Conservation (phyloP, 345 rosid genomes). For the Syzygium oleosum region DNA sequence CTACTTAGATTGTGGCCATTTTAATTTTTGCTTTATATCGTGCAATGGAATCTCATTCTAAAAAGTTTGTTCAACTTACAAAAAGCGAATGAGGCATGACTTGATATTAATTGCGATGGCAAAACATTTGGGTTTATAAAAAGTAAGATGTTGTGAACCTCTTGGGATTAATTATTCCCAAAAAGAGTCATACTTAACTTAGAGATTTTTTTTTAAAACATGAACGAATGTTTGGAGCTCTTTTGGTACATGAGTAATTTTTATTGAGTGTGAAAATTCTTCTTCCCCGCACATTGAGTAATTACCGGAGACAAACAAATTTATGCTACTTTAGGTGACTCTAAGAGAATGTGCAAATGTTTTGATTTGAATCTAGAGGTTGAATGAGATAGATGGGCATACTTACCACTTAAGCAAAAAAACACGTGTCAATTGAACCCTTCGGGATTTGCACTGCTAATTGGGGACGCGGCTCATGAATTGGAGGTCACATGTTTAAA, state of each 20-base stretch:
- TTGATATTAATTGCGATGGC: not conserved
- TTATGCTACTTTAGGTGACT: rapidly evolving
- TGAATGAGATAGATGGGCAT: not conserved
- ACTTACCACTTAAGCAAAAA: not conserved
- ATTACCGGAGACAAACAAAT: not conserved
- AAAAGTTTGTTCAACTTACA: not conserved
- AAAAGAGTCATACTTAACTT: not conserved
- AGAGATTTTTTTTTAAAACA: not conserved
- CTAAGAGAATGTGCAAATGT: not conserved
- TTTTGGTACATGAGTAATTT: not conserved
- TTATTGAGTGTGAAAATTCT: not conserved
- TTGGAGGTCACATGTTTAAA: rapidly evolving
- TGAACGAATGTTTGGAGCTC: not conserved
- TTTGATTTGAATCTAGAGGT: not conserved
- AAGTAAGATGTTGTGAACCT: not conserved
- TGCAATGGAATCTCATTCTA: not conserved
- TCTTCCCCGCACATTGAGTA: not conserved
- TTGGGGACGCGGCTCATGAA: not conserved
- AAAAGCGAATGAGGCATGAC: not conserved
- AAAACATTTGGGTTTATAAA: not conserved
- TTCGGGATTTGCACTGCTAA: not conserved
- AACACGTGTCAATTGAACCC: not conserved
- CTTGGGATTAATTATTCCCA: not conserved
- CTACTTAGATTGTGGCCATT: not conserved
- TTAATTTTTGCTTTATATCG: not conserved